These are phyloP conservation scores for Solanum appendiculatum DNA, from an alignment of 257 asterid genomes.

Conservation along the genomic window DNA sequence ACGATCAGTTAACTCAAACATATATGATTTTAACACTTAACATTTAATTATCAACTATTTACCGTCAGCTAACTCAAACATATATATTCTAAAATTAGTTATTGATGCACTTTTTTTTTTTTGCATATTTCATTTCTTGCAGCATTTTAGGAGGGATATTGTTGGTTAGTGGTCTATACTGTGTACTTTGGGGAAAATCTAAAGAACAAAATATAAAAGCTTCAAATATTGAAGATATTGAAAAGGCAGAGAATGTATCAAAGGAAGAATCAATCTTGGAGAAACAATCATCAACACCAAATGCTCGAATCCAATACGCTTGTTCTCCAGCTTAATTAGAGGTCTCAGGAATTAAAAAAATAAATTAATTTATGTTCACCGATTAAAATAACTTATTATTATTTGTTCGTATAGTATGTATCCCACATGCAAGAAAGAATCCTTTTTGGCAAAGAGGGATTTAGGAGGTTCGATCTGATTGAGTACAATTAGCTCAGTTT, in stretches of 20 bases:
- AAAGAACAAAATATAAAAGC: slow-evolving; percentile 39
- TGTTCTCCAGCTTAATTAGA: background rate
- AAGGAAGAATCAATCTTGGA: background rate
- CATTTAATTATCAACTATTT: background rate
- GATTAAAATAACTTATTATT: background rate
- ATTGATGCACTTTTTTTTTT: background rate
- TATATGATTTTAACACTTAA: background rate
- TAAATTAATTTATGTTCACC: background rate
- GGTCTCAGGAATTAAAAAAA: background rate
- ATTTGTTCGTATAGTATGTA: background rate
- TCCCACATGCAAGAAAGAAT: background rate
- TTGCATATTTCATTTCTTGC: background rate
- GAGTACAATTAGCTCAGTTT: background rate
- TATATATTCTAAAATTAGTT: background rate
- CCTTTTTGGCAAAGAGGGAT: background rate
- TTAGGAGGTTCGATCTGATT: background rate
- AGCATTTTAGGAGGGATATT: slow-evolving; percentile 68
- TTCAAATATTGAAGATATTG: slow-evolving; percentile 17
- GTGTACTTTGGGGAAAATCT: slow-evolving; percentile 75
- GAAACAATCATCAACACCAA: background rate
- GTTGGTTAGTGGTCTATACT: slow-evolving; percentile 70
- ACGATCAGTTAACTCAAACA: background rate
- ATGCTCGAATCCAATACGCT: background rate
- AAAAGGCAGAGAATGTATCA: slow-evolving; percentile 21
- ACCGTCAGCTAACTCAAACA: background rate